These are phyloP conservation scores for Triangularia setosa DNA, from an alignment of 2,329 filamentous ascomycete genomes.

Conservation along the genomic window DNA sequence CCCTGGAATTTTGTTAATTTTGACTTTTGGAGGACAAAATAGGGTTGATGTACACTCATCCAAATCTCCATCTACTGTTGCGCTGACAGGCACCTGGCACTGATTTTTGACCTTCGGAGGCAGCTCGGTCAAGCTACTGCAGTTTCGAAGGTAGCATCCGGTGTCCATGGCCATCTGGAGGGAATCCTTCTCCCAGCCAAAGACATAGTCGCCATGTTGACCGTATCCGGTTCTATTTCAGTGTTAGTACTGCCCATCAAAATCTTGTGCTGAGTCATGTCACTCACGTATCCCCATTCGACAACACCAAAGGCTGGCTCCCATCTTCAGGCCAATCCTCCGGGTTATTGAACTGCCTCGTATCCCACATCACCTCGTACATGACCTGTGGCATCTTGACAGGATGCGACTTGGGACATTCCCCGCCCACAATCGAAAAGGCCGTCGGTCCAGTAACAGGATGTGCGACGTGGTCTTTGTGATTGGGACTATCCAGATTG, in stretches of 20 bases:
- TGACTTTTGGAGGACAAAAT: neutral
- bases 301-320: conserved; percentile 18
- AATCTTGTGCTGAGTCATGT: neutral
- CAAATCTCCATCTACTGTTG: conserved; percentile 31
- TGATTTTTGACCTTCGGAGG: conserved; percentile 31
- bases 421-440: conserved; percentile 31
- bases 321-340: conserved; percentile 18
- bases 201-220: conserved; percentile 37
- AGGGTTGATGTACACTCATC: conserved; percentile 31
- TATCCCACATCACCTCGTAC: conserved; percentile 20
- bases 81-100: conserved; percentile 31
- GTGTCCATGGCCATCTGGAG: conserved; percentile 29
- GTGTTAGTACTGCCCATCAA: neutral
- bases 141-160: conserved; percentile 30
- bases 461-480: conserved; percentile 40
- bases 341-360: conserved; percentile 11
- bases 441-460: conserved; percentile 37
- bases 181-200: conserved; percentile 36
- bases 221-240: conserved; percentile 32
- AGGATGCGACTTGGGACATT: conserved; percentile 23
- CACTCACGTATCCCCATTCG: conserved; percentile 18
- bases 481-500: conserved; percentile 39
- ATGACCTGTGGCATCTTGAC: conserved; percentile 21
- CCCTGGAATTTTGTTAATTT: conserved; percentile 7
- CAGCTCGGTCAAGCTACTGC: conserved; percentile 32